phyloP scores from a whole-genome alignment of 2,329 filamentous ascomycete species.

The Alternaria sp. region DNA sequence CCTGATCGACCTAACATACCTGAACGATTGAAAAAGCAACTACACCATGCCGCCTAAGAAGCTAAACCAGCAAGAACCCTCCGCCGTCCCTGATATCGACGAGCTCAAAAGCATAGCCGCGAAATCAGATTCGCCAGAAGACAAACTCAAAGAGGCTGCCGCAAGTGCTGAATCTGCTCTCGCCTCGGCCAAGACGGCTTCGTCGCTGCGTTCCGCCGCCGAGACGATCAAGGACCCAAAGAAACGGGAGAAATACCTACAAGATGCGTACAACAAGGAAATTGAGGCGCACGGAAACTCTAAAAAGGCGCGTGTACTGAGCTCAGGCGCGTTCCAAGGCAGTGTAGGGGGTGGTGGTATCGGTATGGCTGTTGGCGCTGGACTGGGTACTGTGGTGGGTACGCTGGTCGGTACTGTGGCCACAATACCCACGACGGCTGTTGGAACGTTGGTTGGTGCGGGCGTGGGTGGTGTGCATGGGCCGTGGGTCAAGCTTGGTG shows the following conservation, averaged over 20 bases:
- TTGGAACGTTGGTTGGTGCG: slow-evolving; percentile 53
- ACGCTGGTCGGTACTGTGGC: slow-evolving; percentile 53
- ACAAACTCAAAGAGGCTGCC: slow-evolving; percentile 43
- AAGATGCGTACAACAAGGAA: slow-evolving; percentile 47
- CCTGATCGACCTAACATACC: background rate
- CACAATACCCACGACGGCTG: slow-evolving; percentile 51
- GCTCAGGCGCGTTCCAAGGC: slow-evolving; percentile 53
- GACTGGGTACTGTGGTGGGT: slow-evolving; percentile 54
- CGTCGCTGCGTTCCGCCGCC: slow-evolving; percentile 38
- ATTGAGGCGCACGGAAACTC: slow-evolving; percentile 45
- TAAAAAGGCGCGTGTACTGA: slow-evolving; percentile 47
- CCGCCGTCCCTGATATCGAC: slow-evolving; percentile 14
- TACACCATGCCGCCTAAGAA: slow-evolving; percentile 24
- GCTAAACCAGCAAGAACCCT: slow-evolving; percentile 18
- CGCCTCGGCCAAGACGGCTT: slow-evolving; percentile 37
- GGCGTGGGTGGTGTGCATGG: slow-evolving; percentile 55
- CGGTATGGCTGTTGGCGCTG: slow-evolving; percentile 52
- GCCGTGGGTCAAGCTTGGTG: slow-evolving; percentile 53
- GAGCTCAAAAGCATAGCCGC: slow-evolving; percentile 36
- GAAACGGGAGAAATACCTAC: slow-evolving; percentile 47
- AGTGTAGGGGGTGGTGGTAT: slow-evolving; percentile 54
- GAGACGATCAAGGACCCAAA: slow-evolving; percentile 41
- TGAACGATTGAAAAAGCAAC: background rate
- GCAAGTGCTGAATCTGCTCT: slow-evolving; percentile 41
- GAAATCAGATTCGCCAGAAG: slow-evolving; percentile 29